Base-by-base conservation (phyloP, 805 yeast genomes). In the Nakazawaea ishiwadae region DNA sequence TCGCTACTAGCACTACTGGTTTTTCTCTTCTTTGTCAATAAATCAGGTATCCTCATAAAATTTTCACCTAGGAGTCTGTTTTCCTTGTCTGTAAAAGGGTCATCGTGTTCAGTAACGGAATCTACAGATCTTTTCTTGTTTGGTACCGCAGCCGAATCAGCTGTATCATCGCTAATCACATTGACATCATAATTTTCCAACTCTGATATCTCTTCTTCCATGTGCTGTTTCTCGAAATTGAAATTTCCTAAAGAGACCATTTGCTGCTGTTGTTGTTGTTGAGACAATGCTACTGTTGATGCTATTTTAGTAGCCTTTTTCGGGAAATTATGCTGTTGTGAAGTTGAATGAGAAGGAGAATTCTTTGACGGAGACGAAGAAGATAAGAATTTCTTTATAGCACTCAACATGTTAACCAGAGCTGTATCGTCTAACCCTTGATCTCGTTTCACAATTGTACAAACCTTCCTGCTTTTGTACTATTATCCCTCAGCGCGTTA, bases 81-180 rank as follows among this genome's bases (percentile, higher is more conserved):
- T n/a, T 40, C 39, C 26, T 36, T 37, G 16, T 44, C 48, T 18
- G 42, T 41, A 38, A 44, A 44, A 19, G 48, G 48, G 38, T 44
- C 45, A 37, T 44, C 43, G 9, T 24, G 36, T 17, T 20, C 28
- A 15, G 14, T 19, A 27, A 23, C 37, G 4, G 12, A 20, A 21
- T 34, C 37, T 17, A 35, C 4, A 9, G 39, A 35, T 27, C 39
- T 35, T 24, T 35, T 35, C 17, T 14, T 35, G 5, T 15, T 18
- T 15, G 39, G 21, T 4, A 16, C 12, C 6, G 12, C 11, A 10
- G 24, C n/a, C n/a, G n/a, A 2, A 4, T 35, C 39, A 8, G 31
- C 26, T 9, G 17, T 5, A 9, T 28, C 16, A 4, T 35, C 39
- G 10, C 19, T 27, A 24, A 7, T 18, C 16, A 35, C 11, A 18